Conservation (phyloP, 257 asterid species). For the Linaria vulgaris region DNA sequence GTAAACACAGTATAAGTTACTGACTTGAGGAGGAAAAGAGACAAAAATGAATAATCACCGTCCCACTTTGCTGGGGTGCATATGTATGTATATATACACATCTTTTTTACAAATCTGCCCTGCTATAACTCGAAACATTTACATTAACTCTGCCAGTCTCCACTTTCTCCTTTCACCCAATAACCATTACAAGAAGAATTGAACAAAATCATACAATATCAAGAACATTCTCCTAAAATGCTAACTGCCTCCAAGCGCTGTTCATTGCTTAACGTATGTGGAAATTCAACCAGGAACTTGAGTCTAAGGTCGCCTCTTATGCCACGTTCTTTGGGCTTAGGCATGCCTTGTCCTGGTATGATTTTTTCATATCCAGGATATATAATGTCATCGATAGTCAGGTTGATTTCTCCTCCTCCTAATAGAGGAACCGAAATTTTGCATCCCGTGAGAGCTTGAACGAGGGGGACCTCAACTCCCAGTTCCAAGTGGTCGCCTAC, state of each 20-base stretch:
- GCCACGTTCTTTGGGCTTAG: constrained; percentile 45
- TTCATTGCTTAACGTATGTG: constrained; percentile 50
- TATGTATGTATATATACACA: constrained; percentile 26
- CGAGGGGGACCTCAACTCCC: constrained; percentile 81
- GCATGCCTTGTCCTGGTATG: constrained; percentile 86
- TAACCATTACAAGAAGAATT: constrained; percentile 6
- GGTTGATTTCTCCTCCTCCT: constrained; percentile 60
- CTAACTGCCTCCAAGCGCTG: constrained; percentile 52
- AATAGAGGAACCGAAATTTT: constrained; percentile 58
- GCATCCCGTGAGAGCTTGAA: constrained; percentile 87
- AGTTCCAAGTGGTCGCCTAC: constrained; percentile 74
- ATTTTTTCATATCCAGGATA: constrained; percentile 75
- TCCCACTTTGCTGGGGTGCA: constrained; percentile 21
- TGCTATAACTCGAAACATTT: constrained; percentile 20
- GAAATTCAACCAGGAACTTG: constrained; percentile 73
- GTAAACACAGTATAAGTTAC: background rate
- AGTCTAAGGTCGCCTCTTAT: constrained; percentile 75
- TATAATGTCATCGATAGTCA: constrained; percentile 57
- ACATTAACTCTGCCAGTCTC: constrained; percentile 13
- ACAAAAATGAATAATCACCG: constrained; percentile 15
- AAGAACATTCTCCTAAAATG: constrained; percentile 50
- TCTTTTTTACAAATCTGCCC: constrained; percentile 29
- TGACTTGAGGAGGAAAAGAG: background rate
- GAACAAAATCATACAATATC: constrained; percentile 22
- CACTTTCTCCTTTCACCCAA: constrained; percentile 14